Conservation (phyloP, 371 early-diverging fungal species). For the Lichtheimia corymbifera region DNA sequence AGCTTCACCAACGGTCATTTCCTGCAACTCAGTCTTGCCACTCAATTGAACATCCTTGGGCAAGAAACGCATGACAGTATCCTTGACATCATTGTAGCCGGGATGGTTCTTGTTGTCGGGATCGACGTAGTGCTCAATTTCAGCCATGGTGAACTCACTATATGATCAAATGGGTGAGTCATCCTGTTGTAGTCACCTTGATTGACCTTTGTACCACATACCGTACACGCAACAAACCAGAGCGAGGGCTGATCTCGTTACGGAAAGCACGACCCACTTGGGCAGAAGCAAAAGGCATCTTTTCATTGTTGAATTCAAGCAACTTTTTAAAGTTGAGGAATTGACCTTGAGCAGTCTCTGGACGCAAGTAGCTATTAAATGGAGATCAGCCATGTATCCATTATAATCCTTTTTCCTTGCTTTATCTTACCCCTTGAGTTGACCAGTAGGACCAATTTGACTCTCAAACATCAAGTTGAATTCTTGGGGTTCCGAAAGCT, state of each 20-base stretch:
- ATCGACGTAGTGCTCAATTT: constrained; percentile 99
- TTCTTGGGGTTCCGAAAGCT: constrained; percentile 86
- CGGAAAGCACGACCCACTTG: constrained; percentile 99
- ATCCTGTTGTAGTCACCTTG: neutral
- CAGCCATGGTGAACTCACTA: constrained; percentile 99
- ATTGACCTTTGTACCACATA: constrained; percentile 25
- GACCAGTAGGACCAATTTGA: constrained; percentile 97
- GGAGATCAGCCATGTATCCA: neutral
- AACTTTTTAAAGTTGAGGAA: constrained; percentile 98
- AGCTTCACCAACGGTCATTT: constrained; percentile 94
- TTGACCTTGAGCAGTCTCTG: constrained; percentile 99
- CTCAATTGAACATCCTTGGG: constrained; percentile 77
- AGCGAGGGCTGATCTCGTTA: constrained; percentile 99
- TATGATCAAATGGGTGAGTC: neutral
- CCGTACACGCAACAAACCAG: constrained; percentile 97
- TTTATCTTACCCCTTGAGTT: constrained; percentile 78
- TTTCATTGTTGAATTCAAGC: constrained; percentile 97
- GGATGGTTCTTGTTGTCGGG: constrained; percentile 93
- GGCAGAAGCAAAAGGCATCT: constrained; percentile 99
- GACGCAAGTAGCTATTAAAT: constrained; percentile 84
- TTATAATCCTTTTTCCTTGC: neutral
- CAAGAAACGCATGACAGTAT: constrained; percentile 78
- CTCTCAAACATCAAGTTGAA: constrained; percentile 99
- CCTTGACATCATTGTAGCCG: constrained; percentile 86
- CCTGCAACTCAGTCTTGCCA: constrained; percentile 69